A percentile compares a stretch with the other conserved stretches of the same genome.
phyloP scores from a whole-genome alignment of 805 yeast genomes.

The Saturnispora serradocipensis region DNA sequence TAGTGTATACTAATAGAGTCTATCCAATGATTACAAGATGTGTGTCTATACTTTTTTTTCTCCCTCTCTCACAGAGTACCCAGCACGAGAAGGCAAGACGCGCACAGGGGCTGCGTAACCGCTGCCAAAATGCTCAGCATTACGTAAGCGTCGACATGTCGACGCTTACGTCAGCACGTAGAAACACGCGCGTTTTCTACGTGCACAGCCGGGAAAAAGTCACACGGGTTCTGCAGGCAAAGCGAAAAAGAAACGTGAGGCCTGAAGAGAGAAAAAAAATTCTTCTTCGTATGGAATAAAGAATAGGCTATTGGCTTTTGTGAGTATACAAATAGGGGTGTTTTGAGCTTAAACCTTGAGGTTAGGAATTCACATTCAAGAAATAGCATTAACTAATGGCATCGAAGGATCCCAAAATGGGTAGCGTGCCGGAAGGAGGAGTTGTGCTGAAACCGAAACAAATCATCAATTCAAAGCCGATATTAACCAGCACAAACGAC shows the following conservation, averaged over 20 bases:
- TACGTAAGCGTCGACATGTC: neutral
- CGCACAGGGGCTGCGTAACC: constrained; percentile 1
- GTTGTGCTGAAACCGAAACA: neutral
- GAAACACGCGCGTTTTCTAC: neutral
- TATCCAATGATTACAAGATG: neutral
- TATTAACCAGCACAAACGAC: neutral
- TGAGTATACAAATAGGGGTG: neutral
- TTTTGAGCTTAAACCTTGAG: neutral
- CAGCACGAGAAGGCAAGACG: neutral
- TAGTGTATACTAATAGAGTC: neutral
- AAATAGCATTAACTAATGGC: neutral
- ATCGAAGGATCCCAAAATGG: neutral
- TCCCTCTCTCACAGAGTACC: neutral
- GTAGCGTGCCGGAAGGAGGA: neutral
- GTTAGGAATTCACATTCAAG: neutral
- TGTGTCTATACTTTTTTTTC: neutral
- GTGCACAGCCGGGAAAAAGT: neutral
- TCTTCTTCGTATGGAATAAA: neutral
- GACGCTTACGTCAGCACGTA: neutral
- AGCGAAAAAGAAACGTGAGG: neutral
- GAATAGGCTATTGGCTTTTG: neutral
- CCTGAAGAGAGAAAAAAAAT: neutral
- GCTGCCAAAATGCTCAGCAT: neutral
- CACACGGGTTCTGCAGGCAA: neutral
- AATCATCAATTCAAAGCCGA: constrained; percentile 1